Conservation (phyloP, 768 basidiomycete genomes). For the Amanita exitialis region DNA sequence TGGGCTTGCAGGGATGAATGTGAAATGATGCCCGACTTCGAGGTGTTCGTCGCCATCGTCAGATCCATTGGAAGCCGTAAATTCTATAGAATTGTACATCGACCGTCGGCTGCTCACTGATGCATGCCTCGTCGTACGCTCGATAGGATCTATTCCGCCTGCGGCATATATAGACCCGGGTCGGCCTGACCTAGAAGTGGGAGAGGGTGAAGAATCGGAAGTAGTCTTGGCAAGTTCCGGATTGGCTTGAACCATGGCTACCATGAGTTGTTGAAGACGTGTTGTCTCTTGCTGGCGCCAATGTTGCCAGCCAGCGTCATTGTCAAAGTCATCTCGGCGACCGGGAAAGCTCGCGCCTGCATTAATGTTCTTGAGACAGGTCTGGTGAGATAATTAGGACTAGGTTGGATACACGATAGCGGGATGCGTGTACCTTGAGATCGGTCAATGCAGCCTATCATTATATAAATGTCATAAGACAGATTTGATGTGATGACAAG, state of each 20-base stretch:
- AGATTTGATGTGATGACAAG: neutral
- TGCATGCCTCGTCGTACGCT: conserved; percentile 30
- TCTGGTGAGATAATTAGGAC: conserved; percentile 29
- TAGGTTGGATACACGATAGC: neutral
- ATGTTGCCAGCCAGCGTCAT: conserved; percentile 70
- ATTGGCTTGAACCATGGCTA: conserved; percentile 77
- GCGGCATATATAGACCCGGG: conserved; percentile 38
- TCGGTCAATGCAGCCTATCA: conserved; percentile 74
- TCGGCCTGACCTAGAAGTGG: conserved; percentile 34
- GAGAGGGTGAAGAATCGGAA: conserved; percentile 36
- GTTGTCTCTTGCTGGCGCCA: conserved; percentile 80
- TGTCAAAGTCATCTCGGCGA: conserved; percentile 78
- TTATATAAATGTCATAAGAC: conserved; percentile 1
- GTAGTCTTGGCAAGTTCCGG: conserved; percentile 81
- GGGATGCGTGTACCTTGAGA: conserved; percentile 51
- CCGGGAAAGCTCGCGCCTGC: conserved; percentile 79
- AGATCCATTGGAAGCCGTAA: conserved; percentile 18
- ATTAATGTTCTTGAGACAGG: conserved; percentile 86
- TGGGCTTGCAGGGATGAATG: conserved; percentile 85
- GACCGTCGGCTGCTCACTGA: conserved; percentile 68
- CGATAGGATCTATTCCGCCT: conserved; percentile 15
- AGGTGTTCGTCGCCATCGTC: conserved; percentile 55
- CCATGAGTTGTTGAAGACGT: conserved; percentile 80
- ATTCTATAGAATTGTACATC: conserved; percentile 22
- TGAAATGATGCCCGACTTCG: conserved; percentile 68